A percentile compares a stretch with the other conserved stretches of the same genome.
phyloP scores from a whole-genome alignment of 352 stramenopile species.

The Pythium oligandrum region DNA sequence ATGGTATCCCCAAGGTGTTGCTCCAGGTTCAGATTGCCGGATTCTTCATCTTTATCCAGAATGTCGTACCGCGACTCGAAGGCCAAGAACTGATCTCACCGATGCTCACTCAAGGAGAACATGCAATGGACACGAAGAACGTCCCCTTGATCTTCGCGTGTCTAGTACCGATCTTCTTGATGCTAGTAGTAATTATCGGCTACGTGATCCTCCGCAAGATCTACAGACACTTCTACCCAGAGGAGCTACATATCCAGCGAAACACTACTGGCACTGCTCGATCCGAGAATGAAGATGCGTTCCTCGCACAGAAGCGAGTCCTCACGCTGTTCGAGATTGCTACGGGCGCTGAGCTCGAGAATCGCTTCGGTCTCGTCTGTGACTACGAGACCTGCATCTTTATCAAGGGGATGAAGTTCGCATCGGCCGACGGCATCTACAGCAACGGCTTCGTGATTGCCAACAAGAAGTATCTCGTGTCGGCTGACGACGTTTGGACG shows the following conservation, averaged over 20 bases:
- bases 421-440: conserved; percentile 24
- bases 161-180: conserved; percentile 6
- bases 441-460: conserved; percentile 27
- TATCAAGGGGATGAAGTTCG: conserved; percentile 31
- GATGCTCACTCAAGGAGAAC: conserved; percentile 10
- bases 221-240: conserved; percentile 10
- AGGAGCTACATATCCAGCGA: conserved; percentile 5
- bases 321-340: conserved; percentile 25
- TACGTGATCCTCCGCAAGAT: conserved; percentile 16
- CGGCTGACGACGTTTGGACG: conserved; percentile 21
- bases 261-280: conserved; percentile 3
- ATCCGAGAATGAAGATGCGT: conserved; percentile 7
- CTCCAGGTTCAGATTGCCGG: not conserved
- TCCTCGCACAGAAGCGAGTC: conserved; percentile 12
- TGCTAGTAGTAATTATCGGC: conserved; percentile 9
- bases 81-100: conserved; percentile 22
- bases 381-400: conserved; percentile 26
- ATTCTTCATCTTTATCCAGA: not conserved
- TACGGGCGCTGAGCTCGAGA: conserved; percentile 17
- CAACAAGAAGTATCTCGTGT: conserved; percentile 33
- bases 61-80: not conserved
- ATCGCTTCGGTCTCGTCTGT: conserved; percentile 16
- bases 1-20: not conserved
- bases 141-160: not conserved
- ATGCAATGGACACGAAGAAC: conserved; percentile 1